Conservation (phyloP, 495 filamentous ascomycete genomes). For the Tetracladium marchalianum region DNA sequence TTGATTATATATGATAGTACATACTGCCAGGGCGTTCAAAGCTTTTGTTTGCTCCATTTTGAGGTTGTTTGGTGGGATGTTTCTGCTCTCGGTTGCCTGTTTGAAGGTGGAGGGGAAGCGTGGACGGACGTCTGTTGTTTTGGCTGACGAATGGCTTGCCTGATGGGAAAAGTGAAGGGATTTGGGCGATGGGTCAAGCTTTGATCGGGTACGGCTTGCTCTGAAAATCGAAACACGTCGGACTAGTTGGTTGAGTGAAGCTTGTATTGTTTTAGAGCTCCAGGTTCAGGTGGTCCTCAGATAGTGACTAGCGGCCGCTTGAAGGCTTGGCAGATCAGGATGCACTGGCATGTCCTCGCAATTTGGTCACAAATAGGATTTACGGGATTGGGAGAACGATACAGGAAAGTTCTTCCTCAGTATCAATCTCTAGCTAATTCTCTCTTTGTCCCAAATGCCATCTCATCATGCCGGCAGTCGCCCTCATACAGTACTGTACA, state of each 20-base stretch:
- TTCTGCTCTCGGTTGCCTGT: conserved; percentile 14
- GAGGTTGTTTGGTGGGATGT: conserved; percentile 1
- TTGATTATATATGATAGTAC: conserved; percentile 3
- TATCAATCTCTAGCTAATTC: background rate
- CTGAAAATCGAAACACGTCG: too few relatives aligned
- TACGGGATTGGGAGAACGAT: too few relatives aligned
- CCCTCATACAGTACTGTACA: too few relatives aligned
- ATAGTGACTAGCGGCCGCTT: too few relatives aligned
- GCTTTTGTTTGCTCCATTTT: conserved; percentile 80
- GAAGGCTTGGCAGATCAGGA: too few relatives aligned
- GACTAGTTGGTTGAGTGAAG: too few relatives aligned
- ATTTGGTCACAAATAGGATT: too few relatives aligned
- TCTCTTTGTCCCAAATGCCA: background rate
- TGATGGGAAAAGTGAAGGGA: background rate
- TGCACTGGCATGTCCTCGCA: too few relatives aligned
- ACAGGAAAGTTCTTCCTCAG: background rate
- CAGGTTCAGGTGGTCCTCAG: too few relatives aligned
- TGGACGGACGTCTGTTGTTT: background rate
- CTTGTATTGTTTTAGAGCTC: too few relatives aligned
- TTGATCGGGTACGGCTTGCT: background rate
- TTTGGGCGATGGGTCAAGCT: conserved; percentile 1
- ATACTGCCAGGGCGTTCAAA: conserved; percentile 64
- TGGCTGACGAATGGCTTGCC: background rate
- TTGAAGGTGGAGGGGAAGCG: conserved; percentile 12
- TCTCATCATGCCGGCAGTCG: too few relatives aligned